phyloP scores from a whole-genome alignment of 331 rosid genomes.

The Cucumis variabilis region DNA sequence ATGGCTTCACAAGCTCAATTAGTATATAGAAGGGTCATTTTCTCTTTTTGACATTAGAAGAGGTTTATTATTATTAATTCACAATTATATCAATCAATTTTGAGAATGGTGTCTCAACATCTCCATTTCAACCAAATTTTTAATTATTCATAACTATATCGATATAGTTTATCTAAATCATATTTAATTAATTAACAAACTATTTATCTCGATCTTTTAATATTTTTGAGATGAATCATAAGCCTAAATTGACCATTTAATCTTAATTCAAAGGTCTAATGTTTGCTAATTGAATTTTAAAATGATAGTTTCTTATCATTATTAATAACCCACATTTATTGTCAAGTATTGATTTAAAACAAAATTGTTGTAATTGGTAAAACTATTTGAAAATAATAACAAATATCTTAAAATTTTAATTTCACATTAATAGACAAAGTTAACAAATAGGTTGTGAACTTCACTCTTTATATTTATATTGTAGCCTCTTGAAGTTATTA shows the following conservation, averaged over 20 bases:
- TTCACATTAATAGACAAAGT: too few relatives aligned
- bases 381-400: too few relatives aligned
- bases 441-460: too few relatives aligned
- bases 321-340: neutral
- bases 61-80: neutral
- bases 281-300: neutral
- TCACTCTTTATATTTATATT: too few relatives aligned
- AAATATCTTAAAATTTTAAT: too few relatives aligned
- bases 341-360: too few relatives aligned
- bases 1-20: neutral
- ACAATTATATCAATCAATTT: neutral
- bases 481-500: too few relatives aligned
- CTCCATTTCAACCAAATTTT: too few relatives aligned
- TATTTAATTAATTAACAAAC: neutral
- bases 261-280: neutral
- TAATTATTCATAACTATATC: neutral
- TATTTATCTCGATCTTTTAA: neutral
- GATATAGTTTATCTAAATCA: neutral
- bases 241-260: neutral
- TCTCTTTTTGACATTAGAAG: neutral
- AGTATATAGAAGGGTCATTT: neutral
- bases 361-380: too few relatives aligned
- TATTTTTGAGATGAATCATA: neutral
- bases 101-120: too few relatives aligned
- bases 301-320: neutral